Conservation (phyloP, 495 filamentous ascomycete genomes). For the Aspergillus heteromorphus region DNA sequence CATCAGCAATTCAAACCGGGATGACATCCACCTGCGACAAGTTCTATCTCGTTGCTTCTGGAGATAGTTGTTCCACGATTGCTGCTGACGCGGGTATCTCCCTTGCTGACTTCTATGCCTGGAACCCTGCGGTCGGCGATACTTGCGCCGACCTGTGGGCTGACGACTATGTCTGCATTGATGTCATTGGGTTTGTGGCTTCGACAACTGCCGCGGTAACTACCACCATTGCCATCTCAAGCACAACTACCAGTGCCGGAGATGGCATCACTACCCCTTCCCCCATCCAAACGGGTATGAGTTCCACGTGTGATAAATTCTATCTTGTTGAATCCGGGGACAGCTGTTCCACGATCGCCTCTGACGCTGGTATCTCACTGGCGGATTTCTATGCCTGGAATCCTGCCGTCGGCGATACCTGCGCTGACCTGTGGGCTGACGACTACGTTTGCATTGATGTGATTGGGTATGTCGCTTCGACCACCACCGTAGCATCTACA, state of each 20-base stretch:
- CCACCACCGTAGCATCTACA: not conserved
- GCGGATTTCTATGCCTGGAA: not conserved
- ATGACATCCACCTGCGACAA: not conserved
- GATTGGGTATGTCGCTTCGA: not conserved
- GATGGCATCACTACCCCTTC: not conserved
- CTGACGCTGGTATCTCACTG: not conserved
- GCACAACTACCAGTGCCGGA: no score
- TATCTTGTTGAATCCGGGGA: conserved; percentile 4
- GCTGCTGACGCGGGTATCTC: not conserved
- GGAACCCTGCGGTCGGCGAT: conserved; percentile 8
- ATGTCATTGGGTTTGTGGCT: not conserved
- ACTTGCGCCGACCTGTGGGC: not conserved
- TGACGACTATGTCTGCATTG: conserved; percentile 4
- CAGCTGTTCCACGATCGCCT: not conserved
- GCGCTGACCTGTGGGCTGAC: not conserved
- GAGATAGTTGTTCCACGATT: conserved; percentile 1
- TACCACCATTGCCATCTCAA: not conserved
- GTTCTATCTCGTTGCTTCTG: not conserved
- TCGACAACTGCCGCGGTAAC: not conserved
- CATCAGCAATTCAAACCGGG: no score
- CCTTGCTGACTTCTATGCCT: conserved; percentile 1
- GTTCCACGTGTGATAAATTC: not conserved
- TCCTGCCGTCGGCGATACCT: not conserved
- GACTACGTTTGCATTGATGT: conserved; percentile 2
- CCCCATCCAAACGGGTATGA: not conserved